Percentiles rank a stretch among this genome's conserved stretches.
Evolutionary conservation across 306 rosid genomes (phyloP).

Genomic region (Psophocarpus tetragonolobus): DNA sequence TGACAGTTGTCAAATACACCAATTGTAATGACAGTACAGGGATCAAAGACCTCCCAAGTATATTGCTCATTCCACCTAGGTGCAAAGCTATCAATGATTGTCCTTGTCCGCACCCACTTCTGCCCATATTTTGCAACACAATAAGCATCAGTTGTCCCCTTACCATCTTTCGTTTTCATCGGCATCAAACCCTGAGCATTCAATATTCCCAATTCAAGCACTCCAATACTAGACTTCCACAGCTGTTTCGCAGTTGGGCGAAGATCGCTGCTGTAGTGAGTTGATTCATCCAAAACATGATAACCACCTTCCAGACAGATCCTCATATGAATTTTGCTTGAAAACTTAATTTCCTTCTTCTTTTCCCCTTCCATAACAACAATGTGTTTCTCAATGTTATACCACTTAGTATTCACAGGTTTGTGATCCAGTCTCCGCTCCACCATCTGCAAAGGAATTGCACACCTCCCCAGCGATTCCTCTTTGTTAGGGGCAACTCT

Average conservation of each 20-base stretch:
- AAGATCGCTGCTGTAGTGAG: slow-evolving; percentile 97
- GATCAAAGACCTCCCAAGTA: slow-evolving; percentile 98
- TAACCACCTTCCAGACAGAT: slow-evolving; percentile 94
- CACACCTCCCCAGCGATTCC: slow-evolving; percentile 75
- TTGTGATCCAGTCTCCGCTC: slow-evolving; percentile 81
- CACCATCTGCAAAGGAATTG: slow-evolving; percentile 58
- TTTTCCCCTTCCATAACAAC: slow-evolving; percentile 79
- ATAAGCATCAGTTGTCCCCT: slow-evolving; percentile 91
- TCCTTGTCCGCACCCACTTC: slow-evolving; percentile 96
- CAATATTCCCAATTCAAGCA: slow-evolving; percentile 85
- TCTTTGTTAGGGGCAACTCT: slow-evolving; percentile 89
- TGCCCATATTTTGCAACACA: slow-evolving; percentile 97
- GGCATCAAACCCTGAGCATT: slow-evolving; percentile 95
- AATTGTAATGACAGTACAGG: slow-evolving; percentile 91
- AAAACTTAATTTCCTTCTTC: slow-evolving; percentile 88
- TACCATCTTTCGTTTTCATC: slow-evolving; percentile 82
- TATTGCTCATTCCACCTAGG: slow-evolving; percentile 99
- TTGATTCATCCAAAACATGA: slow-evolving; percentile 93
- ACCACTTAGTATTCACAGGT: slow-evolving; percentile 82
- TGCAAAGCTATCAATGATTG: slow-evolving; percentile 84
- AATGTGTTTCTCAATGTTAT: slow-evolving; percentile 69
- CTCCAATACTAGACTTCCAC: slow-evolving; percentile 90
- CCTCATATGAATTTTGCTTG: slow-evolving; percentile 92
- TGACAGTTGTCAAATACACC: slow-evolving; percentile 97
- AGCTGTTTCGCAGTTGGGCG: slow-evolving; percentile 88